Conservation (phyloP, 2,329 filamentous ascomycete genomes). For the Aspergillus luchuensis region DNA sequence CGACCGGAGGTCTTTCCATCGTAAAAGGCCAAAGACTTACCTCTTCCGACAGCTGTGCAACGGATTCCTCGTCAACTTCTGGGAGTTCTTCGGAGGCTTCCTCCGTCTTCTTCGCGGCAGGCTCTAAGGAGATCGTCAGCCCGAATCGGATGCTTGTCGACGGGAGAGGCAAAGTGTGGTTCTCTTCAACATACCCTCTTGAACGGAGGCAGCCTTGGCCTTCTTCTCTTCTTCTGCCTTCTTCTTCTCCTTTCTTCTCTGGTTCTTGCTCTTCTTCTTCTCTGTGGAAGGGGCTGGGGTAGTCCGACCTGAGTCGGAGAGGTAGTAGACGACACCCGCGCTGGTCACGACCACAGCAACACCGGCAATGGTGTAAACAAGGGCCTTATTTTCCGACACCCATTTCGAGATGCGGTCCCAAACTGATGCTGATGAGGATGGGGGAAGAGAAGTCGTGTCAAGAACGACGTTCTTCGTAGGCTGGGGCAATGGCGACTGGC, state of each 20-base stretch:
- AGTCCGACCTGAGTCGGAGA: slow-evolving; percentile 58
- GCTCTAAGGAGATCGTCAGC: slow-evolving; percentile 27
- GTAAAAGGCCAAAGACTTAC: slow-evolving; percentile 32
- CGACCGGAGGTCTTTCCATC: not conserved
- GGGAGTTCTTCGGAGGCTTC: slow-evolving; percentile 66
- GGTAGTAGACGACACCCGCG: slow-evolving; percentile 90
- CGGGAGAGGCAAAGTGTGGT: slow-evolving; percentile 39
- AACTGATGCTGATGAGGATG: slow-evolving; percentile 63
- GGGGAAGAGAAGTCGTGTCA: slow-evolving; percentile 45
- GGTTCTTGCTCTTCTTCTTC: slow-evolving; percentile 83
- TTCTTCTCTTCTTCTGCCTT: slow-evolving; percentile 56
- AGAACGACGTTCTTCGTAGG: slow-evolving; percentile 42
- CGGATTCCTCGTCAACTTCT: slow-evolving; percentile 57
- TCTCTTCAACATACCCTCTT: slow-evolving; percentile 38
- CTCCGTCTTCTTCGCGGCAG: slow-evolving; percentile 53
- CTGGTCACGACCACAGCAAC: slow-evolving; percentile 89
- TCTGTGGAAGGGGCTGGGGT: slow-evolving; percentile 43
- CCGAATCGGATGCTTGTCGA: slow-evolving; percentile 25
- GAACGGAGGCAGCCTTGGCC: slow-evolving; percentile 49
- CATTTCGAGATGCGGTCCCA: slow-evolving; percentile 91
- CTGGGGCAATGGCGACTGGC: slow-evolving; percentile 39
- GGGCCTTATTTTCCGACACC: slow-evolving; percentile 92
- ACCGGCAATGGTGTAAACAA: slow-evolving; percentile 94
- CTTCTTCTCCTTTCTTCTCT: slow-evolving; percentile 73
- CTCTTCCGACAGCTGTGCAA: slow-evolving; percentile 50